These are phyloP conservation scores for Leccinum aurantiacum DNA, from an alignment of 768 basidiomycete species.

Conservation along the genomic window DNA sequence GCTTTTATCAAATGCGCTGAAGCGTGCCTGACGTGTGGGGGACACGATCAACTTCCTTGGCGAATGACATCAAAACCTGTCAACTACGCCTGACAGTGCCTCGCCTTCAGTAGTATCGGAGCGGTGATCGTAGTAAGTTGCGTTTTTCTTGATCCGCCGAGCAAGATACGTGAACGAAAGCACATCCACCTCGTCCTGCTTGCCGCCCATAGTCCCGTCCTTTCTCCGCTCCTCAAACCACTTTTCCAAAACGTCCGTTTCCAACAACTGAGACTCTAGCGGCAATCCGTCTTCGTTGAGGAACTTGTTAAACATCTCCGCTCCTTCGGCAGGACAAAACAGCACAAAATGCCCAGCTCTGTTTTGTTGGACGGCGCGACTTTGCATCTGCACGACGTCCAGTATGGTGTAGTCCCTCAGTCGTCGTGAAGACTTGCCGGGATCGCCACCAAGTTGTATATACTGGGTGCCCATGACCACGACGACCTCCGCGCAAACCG, in stretches of 20 bases:
- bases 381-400: conserved; percentile 91
- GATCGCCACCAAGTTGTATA: conserved; percentile 42
- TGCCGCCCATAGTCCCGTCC: conserved; percentile 42
- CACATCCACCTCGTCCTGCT: conserved; percentile 71
- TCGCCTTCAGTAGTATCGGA: conserved; percentile 44
- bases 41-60: not conserved
- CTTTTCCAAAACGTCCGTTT: conserved; percentile 43
- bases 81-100: conserved; percentile 69
- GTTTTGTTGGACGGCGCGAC: conserved; percentile 69
- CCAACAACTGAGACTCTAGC: conserved; percentile 76
- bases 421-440: conserved; percentile 56
- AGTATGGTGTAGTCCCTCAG: conserved; percentile 76
- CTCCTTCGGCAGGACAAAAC: conserved; percentile 87
- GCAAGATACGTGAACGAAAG: conserved; percentile 83
- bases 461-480: conserved; percentile 95
- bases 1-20: not conserved
- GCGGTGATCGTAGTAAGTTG: conserved; percentile 74
- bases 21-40: not conserved
- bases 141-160: conserved; percentile 71
- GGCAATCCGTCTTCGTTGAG: conserved; percentile 81
- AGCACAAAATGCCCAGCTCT: conserved; percentile 70
- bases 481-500: conserved; percentile 77
- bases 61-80: conserved; percentile 38
- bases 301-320: conserved; percentile 79
- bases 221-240: conserved; percentile 48